These are phyloP conservation scores for Cutaneotrichosporon cyanovorans DNA, from an alignment of 1,284 basidiomycete species.

Conservation along the genomic window DNA sequence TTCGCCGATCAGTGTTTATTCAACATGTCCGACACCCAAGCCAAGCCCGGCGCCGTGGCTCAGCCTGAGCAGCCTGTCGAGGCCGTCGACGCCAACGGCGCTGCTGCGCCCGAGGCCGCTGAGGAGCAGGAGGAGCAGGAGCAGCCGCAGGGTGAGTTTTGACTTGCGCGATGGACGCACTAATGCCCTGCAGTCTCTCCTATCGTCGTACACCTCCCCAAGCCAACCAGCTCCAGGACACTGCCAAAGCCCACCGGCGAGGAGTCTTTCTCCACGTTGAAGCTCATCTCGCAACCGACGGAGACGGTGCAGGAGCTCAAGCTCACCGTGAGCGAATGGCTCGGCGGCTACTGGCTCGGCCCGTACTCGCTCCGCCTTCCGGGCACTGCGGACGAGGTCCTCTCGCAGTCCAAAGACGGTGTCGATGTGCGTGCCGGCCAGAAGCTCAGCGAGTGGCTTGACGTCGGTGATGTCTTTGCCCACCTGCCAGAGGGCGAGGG, in stretches of 20 bases:
- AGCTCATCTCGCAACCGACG: conserved; percentile 36
- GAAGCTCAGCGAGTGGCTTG: conserved; percentile 45
- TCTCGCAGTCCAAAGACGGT: conserved; percentile 34
- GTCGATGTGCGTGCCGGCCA: conserved; percentile 42
- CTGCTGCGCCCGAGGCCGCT: conserved; percentile 4
- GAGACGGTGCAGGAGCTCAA: conserved; percentile 47
- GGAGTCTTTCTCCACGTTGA: conserved; percentile 29
- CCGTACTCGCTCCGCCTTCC: conserved; percentile 45
- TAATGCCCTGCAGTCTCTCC: conserved; percentile 24
- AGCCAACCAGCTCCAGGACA: conserved; percentile 37
- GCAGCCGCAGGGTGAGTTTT: conserved; percentile 6
- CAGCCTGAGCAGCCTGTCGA: neutral
- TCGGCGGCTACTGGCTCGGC: conserved; percentile 47
- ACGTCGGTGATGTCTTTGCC: conserved; percentile 45
- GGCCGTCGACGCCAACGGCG: conserved; percentile 11
- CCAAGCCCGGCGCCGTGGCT: conserved; percentile 11
- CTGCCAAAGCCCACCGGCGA: conserved; percentile 29
- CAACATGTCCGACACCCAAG: conserved; percentile 16
- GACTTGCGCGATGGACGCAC: neutral
- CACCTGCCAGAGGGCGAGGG: conserved; percentile 27
- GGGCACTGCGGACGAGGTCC: conserved; percentile 13
- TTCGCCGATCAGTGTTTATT: too few species aligned
- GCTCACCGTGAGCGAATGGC: conserved; percentile 43
- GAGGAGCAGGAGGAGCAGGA: conserved; percentile 7
- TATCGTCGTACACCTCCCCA: conserved; percentile 39